A percentile compares a stretch with the other conserved stretches of the same genome.
phyloP scores from a whole-genome alignment of 345 rosid species.

The Eucalyptus curtisii region DNA sequence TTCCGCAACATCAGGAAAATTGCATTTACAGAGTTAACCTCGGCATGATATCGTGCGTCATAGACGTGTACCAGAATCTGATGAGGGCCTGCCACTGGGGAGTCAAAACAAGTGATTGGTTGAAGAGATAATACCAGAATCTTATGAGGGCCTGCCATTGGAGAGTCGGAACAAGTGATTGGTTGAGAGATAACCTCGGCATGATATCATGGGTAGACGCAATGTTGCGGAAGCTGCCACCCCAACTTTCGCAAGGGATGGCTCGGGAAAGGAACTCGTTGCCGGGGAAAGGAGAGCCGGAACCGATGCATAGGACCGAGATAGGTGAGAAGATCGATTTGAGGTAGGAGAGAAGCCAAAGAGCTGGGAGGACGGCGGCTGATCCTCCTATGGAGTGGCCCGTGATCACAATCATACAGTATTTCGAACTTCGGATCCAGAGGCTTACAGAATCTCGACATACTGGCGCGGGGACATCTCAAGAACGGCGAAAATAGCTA shows the following conservation, averaged over 20 bases:
- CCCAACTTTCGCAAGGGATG: neutral
- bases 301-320: neutral
- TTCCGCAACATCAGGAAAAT: too few species aligned
- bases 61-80: slow-evolving; percentile 10
- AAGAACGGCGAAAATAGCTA: neutral
- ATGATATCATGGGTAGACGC: slow-evolving; percentile 20
- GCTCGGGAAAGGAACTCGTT: neutral
- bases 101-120: neutral
- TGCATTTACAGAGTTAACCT: too few species aligned
- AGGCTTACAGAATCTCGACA: neutral
- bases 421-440: neutral
- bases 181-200: slow-evolving; percentile 45
- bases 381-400: neutral
- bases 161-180: too few species aligned
- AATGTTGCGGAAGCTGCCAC: neutral
- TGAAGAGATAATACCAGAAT: too few species aligned
- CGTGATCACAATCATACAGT: neutral
- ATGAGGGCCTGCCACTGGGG: slow-evolving; percentile 10
- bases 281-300: neutral
- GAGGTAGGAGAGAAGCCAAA: neutral
- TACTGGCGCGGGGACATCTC: too few species aligned
- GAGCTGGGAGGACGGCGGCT: neutral
- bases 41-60: neutral
- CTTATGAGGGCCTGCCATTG: too few species aligned
- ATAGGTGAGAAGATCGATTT: neutral